Percentiles rank a stretch among this genome's conserved stretches.
These are phyloP conservation scores for Aspergillus uvarum DNA, from an alignment of 2,329 filamentous ascomycete species.

Conservation along the genomic window DNA sequence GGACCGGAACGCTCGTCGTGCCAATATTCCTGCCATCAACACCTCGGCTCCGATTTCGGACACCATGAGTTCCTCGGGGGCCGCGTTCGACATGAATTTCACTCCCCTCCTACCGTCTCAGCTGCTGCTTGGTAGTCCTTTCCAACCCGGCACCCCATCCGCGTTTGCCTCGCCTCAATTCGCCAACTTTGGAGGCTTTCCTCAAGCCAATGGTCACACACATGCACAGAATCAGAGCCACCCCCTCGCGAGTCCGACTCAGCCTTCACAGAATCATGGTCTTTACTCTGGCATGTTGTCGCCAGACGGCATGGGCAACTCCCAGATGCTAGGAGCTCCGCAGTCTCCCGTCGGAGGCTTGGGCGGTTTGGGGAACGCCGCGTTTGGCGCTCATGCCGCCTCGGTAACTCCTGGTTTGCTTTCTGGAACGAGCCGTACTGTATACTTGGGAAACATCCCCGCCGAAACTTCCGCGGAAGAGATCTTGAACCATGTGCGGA, in stretches of 20 bases:
- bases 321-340: conserved; percentile 75
- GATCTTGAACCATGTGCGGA: conserved; percentile 91
- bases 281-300: conserved; percentile 84
- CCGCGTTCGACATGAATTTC: conserved; percentile 96
- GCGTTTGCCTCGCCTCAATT: conserved; percentile 91
- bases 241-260: conserved; percentile 69
- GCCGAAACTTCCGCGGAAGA: conserved; percentile 95
- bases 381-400: conserved; percentile 65
- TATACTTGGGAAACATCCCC: conserved; percentile 98
- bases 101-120: conserved; percentile 93
- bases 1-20: conserved; percentile 78
- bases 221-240: conserved; percentile 61
- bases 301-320: conserved; percentile 76
- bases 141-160: conserved; percentile 89
- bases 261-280: conserved; percentile 68
- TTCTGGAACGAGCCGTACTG: conserved; percentile 89
- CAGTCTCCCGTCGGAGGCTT: conserved; percentile 84
- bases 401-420: conserved; percentile 77
- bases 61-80: conserved; percentile 83
- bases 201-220: conserved; percentile 56
- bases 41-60: conserved; percentile 64
- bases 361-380: conserved; percentile 60
- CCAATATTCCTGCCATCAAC: conserved; percentile 89
- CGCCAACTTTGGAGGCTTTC: conserved; percentile 76
- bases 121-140: conserved; percentile 90